Base-by-base conservation (phyloP, 345 rosid species). In the Ceriops decandra region DNA sequence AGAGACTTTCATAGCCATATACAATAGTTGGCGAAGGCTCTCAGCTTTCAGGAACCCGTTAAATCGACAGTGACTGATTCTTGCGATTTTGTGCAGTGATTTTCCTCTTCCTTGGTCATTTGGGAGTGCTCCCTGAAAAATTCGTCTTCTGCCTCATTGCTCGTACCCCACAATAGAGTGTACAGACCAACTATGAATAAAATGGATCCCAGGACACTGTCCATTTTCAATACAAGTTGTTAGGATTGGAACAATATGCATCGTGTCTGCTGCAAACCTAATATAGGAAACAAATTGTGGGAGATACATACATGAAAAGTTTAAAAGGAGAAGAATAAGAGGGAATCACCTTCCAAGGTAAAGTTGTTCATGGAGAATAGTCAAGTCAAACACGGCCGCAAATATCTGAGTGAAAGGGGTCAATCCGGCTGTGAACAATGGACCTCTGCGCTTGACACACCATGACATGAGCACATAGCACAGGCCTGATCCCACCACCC, bases 391-490 rank as follows among this genome's bases (percentile, higher is more conserved):
- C 38, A 68, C 38, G 19, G 76, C 73, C 19, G 76, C 76, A 64
- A 77, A 77, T 24, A 77, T 72, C 67, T 77, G 80, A 0, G 70
- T 72, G 54, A 68, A 63, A 52, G 80, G 80, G 31, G 54, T 77
- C 58, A 77, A 72, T 16, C 73, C 76, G 1, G 76, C 58, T 9
- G 80, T 77, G 58, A 77, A 77, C 10, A 77, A 74, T 6, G 80
- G 80, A 7, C 80, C 80, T 57, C 56, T 72, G 53, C 30, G 70
- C 54, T 77, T 68, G 22, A 77, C 73, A 47, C 80, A 77, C 80
- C 80, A 77, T 38, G 80, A 63, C 76, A 77, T 63, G 22, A 68
- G 70, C 26, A 68, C 80, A 38, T 77, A 77, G 67, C 76, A 63
- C 24, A 72, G 20, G 42, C 80, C 76, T 32, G 80, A 77, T 3